Base-by-base conservation (phyloP, 768 basidiomycete species). In the Amanita pseudoporphyria region DNA sequence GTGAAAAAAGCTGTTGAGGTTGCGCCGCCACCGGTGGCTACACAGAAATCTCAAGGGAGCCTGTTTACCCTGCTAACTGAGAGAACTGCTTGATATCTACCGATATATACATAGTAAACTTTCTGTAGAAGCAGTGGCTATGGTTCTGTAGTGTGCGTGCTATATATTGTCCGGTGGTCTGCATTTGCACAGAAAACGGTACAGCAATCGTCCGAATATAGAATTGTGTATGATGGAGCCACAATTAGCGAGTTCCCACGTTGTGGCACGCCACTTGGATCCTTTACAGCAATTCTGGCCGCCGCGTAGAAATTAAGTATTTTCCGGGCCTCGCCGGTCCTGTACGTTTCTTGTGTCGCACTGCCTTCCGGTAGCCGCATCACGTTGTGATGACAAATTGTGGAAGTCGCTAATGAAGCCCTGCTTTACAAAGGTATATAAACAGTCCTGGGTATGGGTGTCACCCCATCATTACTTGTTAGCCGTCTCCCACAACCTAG, bases 1-100 rank as follows among this genome's bases (percentile, higher is more conserved):
- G 43, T 41, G 38, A 64, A 53, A 41, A 59, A 56, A 28, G 58
- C 53, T 48, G 26, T 13, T n/a, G 36, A 9, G 38, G 26, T 3
- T 13, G 18, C 46, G 21, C 36, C 38, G 14, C 9, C 31, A 22
- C 38, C 47, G 24, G n/a, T 13, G 7, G 47, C 16, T 9, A 9
- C 30, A 28, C 26, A 36, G 14, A 38, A 13, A 1, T 31, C 36
- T 7, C 47, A 48, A 22, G 38, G 24, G 19, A 50, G 41, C 16
- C n/a, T 36, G 19, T 50, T 36, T 26, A 13, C 41, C 9, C 13
- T 50, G 39, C 26, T 50, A 22, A 21, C 28, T 16, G 49, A 49
- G 42, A 18, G 48, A 33, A 22, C 19, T 21, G 48, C 40, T 19
- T 50, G 41, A 50, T 35, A 10, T 32, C 9, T 33, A 24, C 26